Evolutionary conservation across 2,329 filamentous ascomycete genomes (phyloP), one percentile per base, ranked within the genome.

Genomic region (Coniella vitis): DNA sequence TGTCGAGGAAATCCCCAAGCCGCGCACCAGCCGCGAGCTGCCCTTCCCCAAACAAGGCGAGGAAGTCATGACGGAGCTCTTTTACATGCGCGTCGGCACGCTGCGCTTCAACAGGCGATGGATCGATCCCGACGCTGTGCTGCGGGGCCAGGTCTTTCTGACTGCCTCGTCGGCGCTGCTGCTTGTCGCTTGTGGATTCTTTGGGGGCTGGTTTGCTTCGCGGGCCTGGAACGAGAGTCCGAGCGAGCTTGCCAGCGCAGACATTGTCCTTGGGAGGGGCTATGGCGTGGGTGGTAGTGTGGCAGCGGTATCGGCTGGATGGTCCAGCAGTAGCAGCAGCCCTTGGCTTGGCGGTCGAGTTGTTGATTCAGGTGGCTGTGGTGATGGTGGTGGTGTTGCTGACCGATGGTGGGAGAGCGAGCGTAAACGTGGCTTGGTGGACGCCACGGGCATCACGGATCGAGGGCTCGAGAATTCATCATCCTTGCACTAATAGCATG

Each of bases 71-170:
- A 54, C 45, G 34, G 64, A 67, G 54, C 47, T 66, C 21, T 65
- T 64, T 47, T 59, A 61, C 56, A 61, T 66, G 60, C 60, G 62
- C n/a, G 51, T 66, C 31, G 61, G 63, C 25, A 56, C 48, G 22
- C 50, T 67, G 45, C 51, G 56, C 8, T 56, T 66, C 10, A 54
- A 60, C 2, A 59, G 62, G 53, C 49, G 55, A 14, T 66, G 65
- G 65, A 49, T 64, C 22, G 62, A 64, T 29, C 55, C 58, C 14
- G 54, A 58, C 34, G 53, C 49, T 22, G 20, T 52, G n/a, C 14
- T 52, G 45, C 36, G 49, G 16, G 49, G 46, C 14, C 45, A 52
- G 40, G 34, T 49, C 4, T 52, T 49, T 22, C 22, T 52, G 40
- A 52, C 49, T 35, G 45, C 29, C 9, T 22, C 45, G 16, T 45